Conservation (phyloP, 371 early-diverging fungal genomes). For the Saksenaea vasiformis region DNA sequence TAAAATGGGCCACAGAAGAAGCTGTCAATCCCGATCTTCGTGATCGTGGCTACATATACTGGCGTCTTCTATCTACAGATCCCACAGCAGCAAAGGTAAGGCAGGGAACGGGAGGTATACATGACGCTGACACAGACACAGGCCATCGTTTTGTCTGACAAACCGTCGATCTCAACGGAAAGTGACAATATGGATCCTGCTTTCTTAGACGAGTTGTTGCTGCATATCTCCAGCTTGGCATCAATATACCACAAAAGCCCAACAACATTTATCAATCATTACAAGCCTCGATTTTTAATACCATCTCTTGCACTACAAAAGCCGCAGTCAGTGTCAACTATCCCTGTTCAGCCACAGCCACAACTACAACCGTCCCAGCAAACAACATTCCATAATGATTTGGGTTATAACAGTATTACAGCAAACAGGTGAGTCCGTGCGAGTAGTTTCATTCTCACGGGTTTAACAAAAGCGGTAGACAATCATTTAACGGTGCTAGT, state of each 20-base stretch:
- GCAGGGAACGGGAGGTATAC: neutral
- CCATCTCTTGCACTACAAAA: constrained; percentile 55
- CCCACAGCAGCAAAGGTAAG: constrained; percentile 72
- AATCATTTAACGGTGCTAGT: constrained; percentile 28
- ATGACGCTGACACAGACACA: constrained; percentile 1
- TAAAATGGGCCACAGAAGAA: constrained; percentile 92
- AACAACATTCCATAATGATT: constrained; percentile 18
- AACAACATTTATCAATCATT: constrained; percentile 67
- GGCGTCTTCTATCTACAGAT: constrained; percentile 93
- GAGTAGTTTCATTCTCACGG: neutral
- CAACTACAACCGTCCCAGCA: constrained; percentile 13
- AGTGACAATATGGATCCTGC: constrained; percentile 77
- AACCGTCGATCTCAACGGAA: constrained; percentile 91
- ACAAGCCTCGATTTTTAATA: constrained; percentile 61
- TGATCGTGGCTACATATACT: constrained; percentile 97
- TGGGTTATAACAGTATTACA: constrained; percentile 20
- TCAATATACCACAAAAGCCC: constrained; percentile 95
- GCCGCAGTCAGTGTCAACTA: constrained; percentile 14
- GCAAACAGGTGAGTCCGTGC: constrained; percentile 22
- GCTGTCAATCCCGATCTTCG: constrained; percentile 96
- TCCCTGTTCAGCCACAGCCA: constrained; percentile 10
- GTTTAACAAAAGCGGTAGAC: constrained; percentile 2
- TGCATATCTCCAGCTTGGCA: constrained; percentile 85
- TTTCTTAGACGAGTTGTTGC: constrained; percentile 86
- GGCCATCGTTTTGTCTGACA: constrained; percentile 84